Conservation (phyloP, 768 basidiomycete species). For the Chlorophyllum brunneum region DNA sequence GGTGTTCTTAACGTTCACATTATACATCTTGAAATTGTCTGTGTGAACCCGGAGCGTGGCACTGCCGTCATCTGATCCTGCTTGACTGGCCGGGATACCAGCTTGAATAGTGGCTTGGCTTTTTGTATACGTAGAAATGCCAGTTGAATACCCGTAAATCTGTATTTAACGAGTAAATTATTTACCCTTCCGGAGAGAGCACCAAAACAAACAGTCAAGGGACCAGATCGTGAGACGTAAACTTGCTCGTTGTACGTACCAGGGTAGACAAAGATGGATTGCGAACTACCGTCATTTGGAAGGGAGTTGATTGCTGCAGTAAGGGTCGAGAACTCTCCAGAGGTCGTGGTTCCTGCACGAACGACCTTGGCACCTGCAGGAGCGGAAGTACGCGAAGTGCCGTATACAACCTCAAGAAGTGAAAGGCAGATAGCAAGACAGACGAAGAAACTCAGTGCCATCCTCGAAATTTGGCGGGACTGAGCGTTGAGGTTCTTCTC, state of each 20-base stretch:
- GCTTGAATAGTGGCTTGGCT: slow-evolving; percentile 39
- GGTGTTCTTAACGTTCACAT: slow-evolving; percentile 46
- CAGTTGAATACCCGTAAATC: slow-evolving; percentile 42
- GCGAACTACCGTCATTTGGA: slow-evolving; percentile 33
- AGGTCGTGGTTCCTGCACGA: slow-evolving; percentile 31
- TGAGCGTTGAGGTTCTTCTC: too few species aligned
- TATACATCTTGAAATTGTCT: slow-evolving; percentile 45
- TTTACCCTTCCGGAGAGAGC: neutral
- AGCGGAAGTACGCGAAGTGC: slow-evolving; percentile 35
- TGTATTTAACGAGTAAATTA: slow-evolving; percentile 12
- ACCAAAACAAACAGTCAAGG: slow-evolving; percentile 33
- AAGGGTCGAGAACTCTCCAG: slow-evolving; percentile 38
- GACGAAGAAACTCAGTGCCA: neutral
- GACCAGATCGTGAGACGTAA: slow-evolving; percentile 40
- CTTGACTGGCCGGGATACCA: slow-evolving; percentile 28
- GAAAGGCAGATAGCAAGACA: neutral
- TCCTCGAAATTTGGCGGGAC: neutral
- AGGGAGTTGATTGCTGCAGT: slow-evolving; percentile 37
- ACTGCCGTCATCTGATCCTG: slow-evolving; percentile 43
- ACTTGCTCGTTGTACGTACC: slow-evolving; percentile 44
- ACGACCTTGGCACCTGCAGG: slow-evolving; percentile 41
- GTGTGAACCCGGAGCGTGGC: slow-evolving; percentile 48
- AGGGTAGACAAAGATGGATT: slow-evolving; percentile 44
- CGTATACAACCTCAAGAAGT: slow-evolving; percentile 15
- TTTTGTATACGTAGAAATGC: slow-evolving; percentile 32